Conservation (phyloP, 2,329 filamentous ascomycete species). For the Apiospora koreana region DNA sequence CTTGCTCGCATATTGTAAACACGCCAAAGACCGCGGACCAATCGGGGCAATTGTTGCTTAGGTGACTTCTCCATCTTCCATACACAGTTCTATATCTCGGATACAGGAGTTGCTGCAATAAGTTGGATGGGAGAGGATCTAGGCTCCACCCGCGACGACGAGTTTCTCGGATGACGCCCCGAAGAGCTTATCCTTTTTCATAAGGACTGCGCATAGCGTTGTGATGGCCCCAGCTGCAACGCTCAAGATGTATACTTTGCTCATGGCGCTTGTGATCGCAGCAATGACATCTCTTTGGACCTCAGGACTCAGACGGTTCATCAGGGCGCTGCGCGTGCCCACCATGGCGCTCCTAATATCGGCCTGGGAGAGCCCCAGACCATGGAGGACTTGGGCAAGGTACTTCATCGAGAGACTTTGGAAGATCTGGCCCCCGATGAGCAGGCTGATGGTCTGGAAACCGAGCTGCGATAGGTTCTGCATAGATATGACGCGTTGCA, state of each 20-base stretch:
- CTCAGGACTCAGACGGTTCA: conserved; percentile 27
- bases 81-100: no score
- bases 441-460: no score
- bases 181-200: conserved; percentile 33
- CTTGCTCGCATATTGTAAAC: no score
- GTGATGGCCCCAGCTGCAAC: conserved; percentile 31
- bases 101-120: no score
- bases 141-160: neutral
- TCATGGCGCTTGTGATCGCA: conserved; percentile 30
- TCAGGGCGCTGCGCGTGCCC: conserved; percentile 34
- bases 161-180: neutral
- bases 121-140: neutral
- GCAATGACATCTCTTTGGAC: conserved; percentile 27
- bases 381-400: no score
- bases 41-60: no score
- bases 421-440: conserved; percentile 22
- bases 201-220: conserved; percentile 22
- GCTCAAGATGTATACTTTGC: conserved; percentile 17
- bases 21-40: no score
- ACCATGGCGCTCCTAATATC: no score
- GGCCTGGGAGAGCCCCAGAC: no score
- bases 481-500: no score
- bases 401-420: conserved; percentile 11
- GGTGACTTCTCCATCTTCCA: no score
- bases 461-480: no score